Conservation (phyloP, 352 stramenopile species). For the Globisporangium abappressorium region DNA sequence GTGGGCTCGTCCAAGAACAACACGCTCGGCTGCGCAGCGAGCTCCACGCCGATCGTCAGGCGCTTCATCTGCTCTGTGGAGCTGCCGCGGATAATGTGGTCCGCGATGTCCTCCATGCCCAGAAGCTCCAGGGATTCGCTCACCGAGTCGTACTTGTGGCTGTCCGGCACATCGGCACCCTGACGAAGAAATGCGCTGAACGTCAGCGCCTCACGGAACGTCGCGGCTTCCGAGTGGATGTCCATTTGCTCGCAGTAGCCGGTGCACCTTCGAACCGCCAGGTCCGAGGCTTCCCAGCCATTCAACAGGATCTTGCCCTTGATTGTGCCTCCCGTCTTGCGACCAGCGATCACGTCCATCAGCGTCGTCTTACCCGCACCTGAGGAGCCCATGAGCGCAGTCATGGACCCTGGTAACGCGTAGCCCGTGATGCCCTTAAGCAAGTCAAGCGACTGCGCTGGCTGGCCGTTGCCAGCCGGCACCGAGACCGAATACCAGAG, state of each 20-base stretch:
- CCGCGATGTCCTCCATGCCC: conserved; percentile 51
- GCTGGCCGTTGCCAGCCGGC: conserved; percentile 30
- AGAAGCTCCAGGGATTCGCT: conserved; percentile 56
- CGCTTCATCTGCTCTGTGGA: conserved; percentile 67
- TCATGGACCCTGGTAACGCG: conserved; percentile 53
- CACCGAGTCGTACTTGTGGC: conserved; percentile 50
- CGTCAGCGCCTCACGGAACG: conserved; percentile 89
- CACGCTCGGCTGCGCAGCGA: conserved; percentile 84
- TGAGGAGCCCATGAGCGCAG: conserved; percentile 67
- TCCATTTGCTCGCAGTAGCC: conserved; percentile 89
- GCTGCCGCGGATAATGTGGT: conserved; percentile 56
- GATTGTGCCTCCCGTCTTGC: conserved; percentile 83
- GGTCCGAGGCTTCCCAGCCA: conserved; percentile 43
- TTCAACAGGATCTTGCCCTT: conserved; percentile 67
- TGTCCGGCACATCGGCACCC: conserved; percentile 28
- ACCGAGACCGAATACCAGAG: conserved; percentile 56
- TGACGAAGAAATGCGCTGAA: conserved; percentile 91
- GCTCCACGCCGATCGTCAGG: conserved; percentile 87
- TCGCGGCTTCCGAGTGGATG: conserved; percentile 86
- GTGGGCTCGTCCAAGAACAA: conserved; percentile 91
- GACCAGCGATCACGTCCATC: conserved; percentile 92
- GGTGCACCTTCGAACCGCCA: conserved; percentile 54
- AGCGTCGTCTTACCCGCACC: conserved; percentile 93
- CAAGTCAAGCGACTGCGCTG: conserved; percentile 34
- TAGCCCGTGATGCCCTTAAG: conserved; percentile 61